Conservation (phyloP, 2,329 filamentous ascomycete genomes). For the Aspergillus tanneri region DNA sequence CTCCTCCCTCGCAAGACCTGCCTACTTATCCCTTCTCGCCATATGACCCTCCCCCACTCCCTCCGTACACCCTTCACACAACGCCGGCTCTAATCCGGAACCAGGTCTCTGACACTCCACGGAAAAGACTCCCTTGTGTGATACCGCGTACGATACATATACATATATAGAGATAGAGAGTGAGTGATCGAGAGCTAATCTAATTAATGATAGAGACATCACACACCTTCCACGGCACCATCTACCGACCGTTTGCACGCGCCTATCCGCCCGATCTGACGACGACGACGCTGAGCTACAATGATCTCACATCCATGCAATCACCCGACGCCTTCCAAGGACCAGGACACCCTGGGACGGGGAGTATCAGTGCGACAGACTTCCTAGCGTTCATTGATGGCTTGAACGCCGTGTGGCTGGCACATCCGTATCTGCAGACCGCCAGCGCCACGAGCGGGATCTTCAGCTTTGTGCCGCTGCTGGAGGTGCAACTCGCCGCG, state of each 20-base stretch:
- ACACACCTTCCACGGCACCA: constrained; percentile 15
- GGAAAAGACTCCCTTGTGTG: constrained; percentile 8
- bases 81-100: constrained; percentile 8
- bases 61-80: not conserved
- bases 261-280: constrained; percentile 10
- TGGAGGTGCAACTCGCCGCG: constrained; percentile 24
- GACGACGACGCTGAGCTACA: not conserved
- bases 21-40: too few species aligned
- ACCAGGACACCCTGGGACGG: too few species aligned
- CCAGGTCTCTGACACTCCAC: constrained; percentile 3
- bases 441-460: constrained; percentile 24
- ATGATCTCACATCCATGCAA: not conserved
- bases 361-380: constrained; percentile 12
- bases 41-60: not conserved
- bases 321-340: not conserved
- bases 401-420: constrained; percentile 56
- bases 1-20: too few species aligned
- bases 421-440: constrained; percentile 41
- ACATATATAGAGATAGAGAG: not conserved
- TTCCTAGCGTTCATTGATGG: constrained; percentile 39
- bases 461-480: constrained; percentile 29
- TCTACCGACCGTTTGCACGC: constrained; percentile 17
- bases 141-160: constrained; percentile 12
- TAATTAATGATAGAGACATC: constrained; percentile 9
- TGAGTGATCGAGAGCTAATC: too few species aligned